Conservation (phyloP, 208 protist genomes). For the Jaenimonas drosophilae region DNA sequence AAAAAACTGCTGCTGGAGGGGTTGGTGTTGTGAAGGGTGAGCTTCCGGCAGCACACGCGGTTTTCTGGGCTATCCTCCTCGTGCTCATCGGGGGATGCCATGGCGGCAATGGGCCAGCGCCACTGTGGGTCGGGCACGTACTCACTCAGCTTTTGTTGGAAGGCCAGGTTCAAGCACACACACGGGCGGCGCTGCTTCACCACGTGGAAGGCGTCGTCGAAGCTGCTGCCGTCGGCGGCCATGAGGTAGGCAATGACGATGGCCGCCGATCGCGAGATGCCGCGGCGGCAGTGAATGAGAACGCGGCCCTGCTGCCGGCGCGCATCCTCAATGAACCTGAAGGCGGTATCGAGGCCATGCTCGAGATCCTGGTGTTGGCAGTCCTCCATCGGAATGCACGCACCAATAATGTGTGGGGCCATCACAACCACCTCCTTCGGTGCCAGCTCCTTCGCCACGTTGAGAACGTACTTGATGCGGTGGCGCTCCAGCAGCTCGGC, state of each 20-base stretch:
- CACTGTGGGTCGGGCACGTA: slow-evolving; percentile 10
- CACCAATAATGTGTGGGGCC: neutral
- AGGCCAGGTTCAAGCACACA: slow-evolving; percentile 75
- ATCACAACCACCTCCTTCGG: neutral
- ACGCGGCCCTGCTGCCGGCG: slow-evolving; percentile 30
- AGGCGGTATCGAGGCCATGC: slow-evolving; percentile 41
- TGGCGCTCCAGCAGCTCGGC: slow-evolving; percentile 25
- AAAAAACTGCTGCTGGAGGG: no score
- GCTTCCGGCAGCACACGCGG: neutral
- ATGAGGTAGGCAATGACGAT: slow-evolving; percentile 81
- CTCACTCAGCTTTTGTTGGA: slow-evolving; percentile 48
- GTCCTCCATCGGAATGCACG: slow-evolving; percentile 64
- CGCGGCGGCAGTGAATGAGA: slow-evolving; percentile 75
- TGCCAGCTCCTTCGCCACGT: slow-evolving; percentile 66
- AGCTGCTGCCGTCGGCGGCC: slow-evolving; percentile 37
- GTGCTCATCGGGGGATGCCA: neutral
- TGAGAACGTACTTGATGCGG: slow-evolving; percentile 66
- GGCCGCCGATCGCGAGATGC: slow-evolving; percentile 65
- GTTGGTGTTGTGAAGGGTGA: no score
- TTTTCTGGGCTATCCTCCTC: neutral
- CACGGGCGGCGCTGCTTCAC: slow-evolving; percentile 40
- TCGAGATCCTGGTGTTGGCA: slow-evolving; percentile 46
- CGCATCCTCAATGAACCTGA: slow-evolving; percentile 55
- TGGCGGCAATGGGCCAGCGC: neutral
- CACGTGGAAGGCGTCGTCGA: slow-evolving; percentile 34